Evolutionary conservation across 2,329 filamentous ascomycete genomes (phyloP), one percentile per base, ranked within the genome.

Genomic region (Dactylellina drechsleri): DNA sequence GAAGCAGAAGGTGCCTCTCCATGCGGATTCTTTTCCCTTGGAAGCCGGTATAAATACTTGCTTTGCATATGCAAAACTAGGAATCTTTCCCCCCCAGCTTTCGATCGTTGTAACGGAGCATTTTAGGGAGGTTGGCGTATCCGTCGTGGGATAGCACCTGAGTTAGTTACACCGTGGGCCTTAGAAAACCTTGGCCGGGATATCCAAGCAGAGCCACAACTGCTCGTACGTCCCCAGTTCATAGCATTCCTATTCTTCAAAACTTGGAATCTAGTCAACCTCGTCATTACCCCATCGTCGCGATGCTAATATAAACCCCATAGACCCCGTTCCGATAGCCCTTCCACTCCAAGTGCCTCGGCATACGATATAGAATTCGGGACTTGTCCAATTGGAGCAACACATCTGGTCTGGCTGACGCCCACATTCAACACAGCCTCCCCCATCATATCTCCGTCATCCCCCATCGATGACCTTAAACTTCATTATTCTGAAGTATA

Each of bases 361-460:
- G 13, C 43, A 47, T 47, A 47, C 13, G 43, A 18, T 18, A 47
- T 47, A n/a, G 13, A 6, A 7, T n/a, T 47, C 43, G 43, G 5
- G 20, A 54, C 61, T n/a, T 10, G 12, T 52, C 53, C 53, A 58
- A 52, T 58, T 66, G 52, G 52, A 8, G 12, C 36, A 26, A 18
- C 52, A 26, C 18, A 62, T 36, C 28, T 26, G 45, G n/a, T 50
- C 16, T 26, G 28, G 20, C 15, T 26, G 28, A 36, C 15, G 12
- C 12, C 43, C 43, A 15, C 43, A 47, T 15, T 40, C 23, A 23
- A 52, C 47, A 18, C 31, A 59, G 31, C 31, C 31, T 47, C 54
- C 54, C 41, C 41, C 64, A 31, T 16, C 8, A 41, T 36, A 40
- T 41, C 31, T n/a, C 3, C 23, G 12, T 26, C 23, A n/a, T 8